phyloP scores from a whole-genome alignment of 192 early-diverging fungal species.

The Gryganskiella cystojenkinii region DNA sequence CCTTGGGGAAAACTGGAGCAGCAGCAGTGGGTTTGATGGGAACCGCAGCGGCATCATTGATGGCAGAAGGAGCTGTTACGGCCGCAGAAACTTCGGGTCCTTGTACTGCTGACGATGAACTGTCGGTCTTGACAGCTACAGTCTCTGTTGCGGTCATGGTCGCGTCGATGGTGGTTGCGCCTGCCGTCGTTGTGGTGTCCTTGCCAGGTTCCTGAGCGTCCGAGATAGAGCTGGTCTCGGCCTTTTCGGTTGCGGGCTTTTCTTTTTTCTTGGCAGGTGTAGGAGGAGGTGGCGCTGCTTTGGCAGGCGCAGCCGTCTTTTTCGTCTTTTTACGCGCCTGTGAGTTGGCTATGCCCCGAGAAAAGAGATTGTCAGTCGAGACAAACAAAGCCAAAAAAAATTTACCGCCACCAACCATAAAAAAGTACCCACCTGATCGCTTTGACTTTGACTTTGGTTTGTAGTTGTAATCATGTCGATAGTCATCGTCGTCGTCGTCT shows the following conservation, averaged over 20 bases:
- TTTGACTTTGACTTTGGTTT: constrained; percentile 39
- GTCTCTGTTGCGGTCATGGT: neutral
- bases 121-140: constrained; percentile 5
- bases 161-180: neutral
- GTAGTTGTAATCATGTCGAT: constrained; percentile 59
- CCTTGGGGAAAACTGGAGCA: constrained; percentile 49
- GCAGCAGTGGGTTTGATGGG: constrained; percentile 25
- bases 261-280: constrained; percentile 19
- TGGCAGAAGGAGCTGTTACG: neutral
- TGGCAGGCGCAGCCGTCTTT: too few species aligned
- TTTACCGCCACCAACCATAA: too few species aligned
- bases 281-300: too few species aligned
- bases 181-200: neutral
- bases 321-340: too few species aligned
- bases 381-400: too few species aligned
- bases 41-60: neutral
- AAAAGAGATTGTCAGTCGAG: too few species aligned
- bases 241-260: constrained; percentile 2
- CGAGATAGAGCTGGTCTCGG: neutral
- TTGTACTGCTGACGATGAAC: neutral
- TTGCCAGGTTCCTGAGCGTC: neutral
- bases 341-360: too few species aligned
- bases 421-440: constrained; percentile 25
- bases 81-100: constrained; percentile 2
- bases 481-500: constrained; percentile 60